Percentiles rank a stretch among this genome's conserved stretches.
phyloP scores from a whole-genome alignment of 2,329 filamentous ascomycete genomes.

The Cytospora leucostoma region DNA sequence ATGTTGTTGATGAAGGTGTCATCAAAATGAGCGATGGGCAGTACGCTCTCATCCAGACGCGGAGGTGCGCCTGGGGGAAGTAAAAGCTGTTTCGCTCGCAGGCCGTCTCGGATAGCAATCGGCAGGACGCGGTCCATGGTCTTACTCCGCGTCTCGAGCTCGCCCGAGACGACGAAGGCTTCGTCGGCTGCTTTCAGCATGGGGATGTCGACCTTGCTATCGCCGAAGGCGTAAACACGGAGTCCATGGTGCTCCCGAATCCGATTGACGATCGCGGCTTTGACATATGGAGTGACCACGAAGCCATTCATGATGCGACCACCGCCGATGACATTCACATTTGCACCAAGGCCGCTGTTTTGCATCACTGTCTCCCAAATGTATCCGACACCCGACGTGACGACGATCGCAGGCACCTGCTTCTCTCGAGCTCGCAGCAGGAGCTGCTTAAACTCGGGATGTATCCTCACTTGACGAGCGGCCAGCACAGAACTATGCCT shows the following conservation, averaged over 20 bases:
- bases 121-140: constrained; percentile 52
- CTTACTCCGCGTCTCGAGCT: constrained; percentile 47
- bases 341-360: constrained; percentile 41
- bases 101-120: constrained; percentile 43
- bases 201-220: constrained; percentile 11
- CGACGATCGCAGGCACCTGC: constrained; percentile 49
- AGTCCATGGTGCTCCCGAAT: constrained; percentile 1
- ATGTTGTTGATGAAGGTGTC: constrained; percentile 29
- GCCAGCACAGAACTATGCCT: constrained; percentile 47
- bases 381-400: constrained; percentile 55
- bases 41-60: constrained; percentile 43
- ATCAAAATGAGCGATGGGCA: constrained; percentile 46
- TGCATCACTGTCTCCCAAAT: constrained; percentile 59
- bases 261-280: constrained; percentile 38
- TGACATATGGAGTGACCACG: constrained; percentile 54
- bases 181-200: constrained; percentile 44
- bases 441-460: constrained; percentile 50
- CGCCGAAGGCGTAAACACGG: constrained; percentile 16
- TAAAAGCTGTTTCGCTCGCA: constrained; percentile 49
- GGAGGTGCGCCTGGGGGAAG: constrained; percentile 43
- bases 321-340: constrained; percentile 54
- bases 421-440: constrained; percentile 37
- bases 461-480: constrained; percentile 44
- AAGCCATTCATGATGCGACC: constrained; percentile 48
- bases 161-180: constrained; percentile 57